A percentile compares a stretch with the other conserved stretches of the same genome.
Evolutionary conservation across 2,329 filamentous ascomycete species (phyloP).

Genomic region (Nemania sp.): DNA sequence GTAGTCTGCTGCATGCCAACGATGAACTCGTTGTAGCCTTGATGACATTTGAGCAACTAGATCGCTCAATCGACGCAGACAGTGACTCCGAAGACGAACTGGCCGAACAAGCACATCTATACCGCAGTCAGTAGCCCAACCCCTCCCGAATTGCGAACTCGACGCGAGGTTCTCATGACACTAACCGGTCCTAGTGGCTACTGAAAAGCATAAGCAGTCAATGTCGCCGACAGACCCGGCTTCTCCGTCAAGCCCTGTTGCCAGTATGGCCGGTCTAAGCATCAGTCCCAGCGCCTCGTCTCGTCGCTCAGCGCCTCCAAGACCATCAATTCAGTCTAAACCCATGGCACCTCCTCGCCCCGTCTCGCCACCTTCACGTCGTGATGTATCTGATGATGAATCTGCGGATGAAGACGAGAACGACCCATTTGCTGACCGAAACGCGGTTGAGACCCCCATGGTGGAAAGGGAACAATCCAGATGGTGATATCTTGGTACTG

Average conservation of each 20-base stretch:
- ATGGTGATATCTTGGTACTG: slow-evolving; percentile 34
- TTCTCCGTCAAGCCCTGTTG: slow-evolving; percentile 40
- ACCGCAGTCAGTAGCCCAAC: slow-evolving; percentile 61
- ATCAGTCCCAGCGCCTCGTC: slow-evolving; percentile 44
- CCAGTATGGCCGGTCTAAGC: slow-evolving; percentile 51
- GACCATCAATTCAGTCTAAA: slow-evolving; percentile 50
- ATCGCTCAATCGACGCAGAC: slow-evolving; percentile 78
- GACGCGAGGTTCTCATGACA: slow-evolving; percentile 16
- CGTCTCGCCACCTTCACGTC: slow-evolving; percentile 48
- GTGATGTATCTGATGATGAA: slow-evolving; percentile 58
- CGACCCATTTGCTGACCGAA: slow-evolving; percentile 83
- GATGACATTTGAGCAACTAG: slow-evolving; percentile 92
- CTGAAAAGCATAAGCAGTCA: slow-evolving; percentile 54
- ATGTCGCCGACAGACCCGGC: slow-evolving; percentile 44
- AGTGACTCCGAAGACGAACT: slow-evolving; percentile 71
- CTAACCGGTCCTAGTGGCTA: slow-evolving; percentile 51
- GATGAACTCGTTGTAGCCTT: slow-evolving; percentile 92
- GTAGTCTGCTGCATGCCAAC: slow-evolving; percentile 88
- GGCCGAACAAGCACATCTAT: slow-evolving; percentile 68
- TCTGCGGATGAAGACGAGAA: slow-evolving; percentile 76
- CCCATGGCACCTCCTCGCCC: slow-evolving; percentile 56
- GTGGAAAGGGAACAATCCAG: slow-evolving; percentile 44
- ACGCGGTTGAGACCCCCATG: slow-evolving; percentile 58
- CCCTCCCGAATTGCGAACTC: not conserved
- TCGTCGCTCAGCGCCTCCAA: slow-evolving; percentile 51